Percentiles rank a stretch among this genome's conserved stretches.
Evolutionary conservation across 495 filamentous ascomycete genomes (phyloP).

Genomic region (Haplographium delicatum): DNA sequence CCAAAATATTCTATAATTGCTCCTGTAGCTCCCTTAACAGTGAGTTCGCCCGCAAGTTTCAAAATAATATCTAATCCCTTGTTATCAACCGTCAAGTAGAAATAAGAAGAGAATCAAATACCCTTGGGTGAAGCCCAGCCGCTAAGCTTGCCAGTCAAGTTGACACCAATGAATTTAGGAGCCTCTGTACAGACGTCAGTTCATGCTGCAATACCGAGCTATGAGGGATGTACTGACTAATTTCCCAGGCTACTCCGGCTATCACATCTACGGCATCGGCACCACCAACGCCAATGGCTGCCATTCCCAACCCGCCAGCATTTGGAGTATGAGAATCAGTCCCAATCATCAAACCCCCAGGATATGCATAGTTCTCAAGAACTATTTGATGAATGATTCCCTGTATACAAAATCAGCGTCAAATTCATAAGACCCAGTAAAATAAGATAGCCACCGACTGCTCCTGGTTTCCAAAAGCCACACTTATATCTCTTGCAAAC

Average conservation of each 20-base stretch:
- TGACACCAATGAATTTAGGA: constrained; percentile 90
- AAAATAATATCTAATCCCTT: constrained; percentile 95
- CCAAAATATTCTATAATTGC: constrained; percentile 89
- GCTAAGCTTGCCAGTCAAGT: constrained; percentile 76
- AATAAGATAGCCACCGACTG: too few species aligned
- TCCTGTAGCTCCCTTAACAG: constrained; percentile 94
- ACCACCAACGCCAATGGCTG: constrained; percentile 92
- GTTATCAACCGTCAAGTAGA: too few species aligned
- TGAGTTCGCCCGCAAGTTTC: constrained; percentile 90
- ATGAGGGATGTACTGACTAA: too few species aligned
- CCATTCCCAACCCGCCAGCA: constrained; percentile 89
- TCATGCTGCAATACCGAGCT: too few species aligned
- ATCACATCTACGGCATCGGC: constrained; percentile 97
- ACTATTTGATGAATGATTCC: constrained; percentile 99
- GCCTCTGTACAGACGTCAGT: too few species aligned
- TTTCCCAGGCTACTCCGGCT: constrained; percentile 90
- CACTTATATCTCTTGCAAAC: constrained; percentile 97
- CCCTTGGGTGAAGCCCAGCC: constrained; percentile 93
- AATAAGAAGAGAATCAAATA: too few species aligned
- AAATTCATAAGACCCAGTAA: too few species aligned
- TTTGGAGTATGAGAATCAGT: constrained; percentile 98
- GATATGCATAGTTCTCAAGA: constrained; percentile 93
- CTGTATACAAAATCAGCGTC: too few species aligned
- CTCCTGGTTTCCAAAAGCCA: constrained; percentile 96
- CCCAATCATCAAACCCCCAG: constrained; percentile 92